Conservation (phyloP, 495 filamentous ascomycete species). For the Trichocladium uniseriatum region DNA sequence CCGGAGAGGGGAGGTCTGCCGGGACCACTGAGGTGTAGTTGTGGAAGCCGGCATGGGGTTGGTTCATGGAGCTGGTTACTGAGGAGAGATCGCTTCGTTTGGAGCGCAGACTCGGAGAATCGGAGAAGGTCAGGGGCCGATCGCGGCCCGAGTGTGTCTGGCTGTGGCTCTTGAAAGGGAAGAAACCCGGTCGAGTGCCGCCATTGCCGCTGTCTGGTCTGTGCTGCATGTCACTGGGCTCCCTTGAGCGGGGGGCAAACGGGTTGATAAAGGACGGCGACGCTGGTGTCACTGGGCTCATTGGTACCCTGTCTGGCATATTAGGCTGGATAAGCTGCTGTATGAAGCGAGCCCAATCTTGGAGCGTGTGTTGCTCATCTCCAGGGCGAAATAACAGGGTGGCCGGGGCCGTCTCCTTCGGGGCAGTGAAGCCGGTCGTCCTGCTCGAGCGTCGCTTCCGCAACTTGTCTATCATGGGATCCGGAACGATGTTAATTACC, state of each 20-base stretch:
- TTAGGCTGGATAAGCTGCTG: conserved; percentile 33
- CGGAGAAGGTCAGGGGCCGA: conserved; percentile 32
- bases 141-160: conserved; percentile 33
- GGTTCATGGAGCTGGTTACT: conserved; percentile 38
- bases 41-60: conserved; percentile 29
- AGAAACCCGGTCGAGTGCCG: conserved; percentile 24
- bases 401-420: conserved; percentile 33
- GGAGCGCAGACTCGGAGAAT: conserved; percentile 45
- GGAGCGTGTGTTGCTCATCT: conserved; percentile 30
- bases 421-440: conserved; percentile 38
- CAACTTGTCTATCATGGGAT: conserved; percentile 41
- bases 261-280: conserved; percentile 40
- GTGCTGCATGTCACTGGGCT: conserved; percentile 22
- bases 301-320: conserved; percentile 25
- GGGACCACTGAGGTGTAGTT: conserved; percentile 37
- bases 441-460: conserved; percentile 49
- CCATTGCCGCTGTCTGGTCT: conserved; percentile 26
- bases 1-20: conserved; percentile 44
- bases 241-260: conserved; percentile 30
- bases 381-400: conserved; percentile 37
- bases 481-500: conserved; percentile 41
- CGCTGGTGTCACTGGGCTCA: conserved; percentile 35
- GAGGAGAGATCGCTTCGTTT: conserved; percentile 47
- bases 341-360: conserved; percentile 40
- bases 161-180: conserved; percentile 27